Evolutionary conservation across 768 basidiomycete genomes (phyloP).

Genomic region (Daedaleopsis nitida): DNA sequence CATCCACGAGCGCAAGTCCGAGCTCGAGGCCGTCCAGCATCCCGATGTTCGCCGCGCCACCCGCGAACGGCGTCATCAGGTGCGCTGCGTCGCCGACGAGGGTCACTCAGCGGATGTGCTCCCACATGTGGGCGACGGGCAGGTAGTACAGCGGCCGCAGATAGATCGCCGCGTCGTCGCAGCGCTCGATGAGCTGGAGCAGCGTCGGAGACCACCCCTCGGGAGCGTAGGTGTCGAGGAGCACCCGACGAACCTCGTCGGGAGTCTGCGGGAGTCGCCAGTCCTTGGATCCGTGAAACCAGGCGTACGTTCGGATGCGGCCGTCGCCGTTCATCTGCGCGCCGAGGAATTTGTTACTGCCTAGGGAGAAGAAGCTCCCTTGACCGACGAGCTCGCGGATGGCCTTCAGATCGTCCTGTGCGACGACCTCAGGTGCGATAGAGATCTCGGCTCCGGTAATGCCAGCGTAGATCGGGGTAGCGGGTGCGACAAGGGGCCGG

Average conservation of each 20-base stretch:
- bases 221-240: constrained; percentile 1
- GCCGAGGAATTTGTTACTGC: constrained; percentile 29
- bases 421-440: constrained; percentile 23
- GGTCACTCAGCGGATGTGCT: constrained; percentile 5
- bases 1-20: constrained; percentile 8
- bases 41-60: constrained; percentile 40
- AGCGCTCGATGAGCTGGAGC: constrained; percentile 7
- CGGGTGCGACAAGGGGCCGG: constrained; percentile 35
- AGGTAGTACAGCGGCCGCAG: constrained; percentile 19
- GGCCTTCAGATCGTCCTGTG: constrained; percentile 1
- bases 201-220: constrained; percentile 15
- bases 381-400: constrained; percentile 25
- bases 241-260: constrained; percentile 8
- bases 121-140: constrained; percentile 17
- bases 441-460: constrained; percentile 23
- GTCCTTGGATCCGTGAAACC: constrained; percentile 14
- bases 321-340: constrained; percentile 37
- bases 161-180: constrained; percentile 9
- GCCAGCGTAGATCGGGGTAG: constrained; percentile 37
- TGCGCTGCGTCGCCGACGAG: constrained; percentile 37
- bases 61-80: constrained; percentile 39
- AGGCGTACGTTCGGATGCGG: constrained; percentile 15
- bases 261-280: constrained; percentile 10
- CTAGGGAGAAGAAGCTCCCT: constrained; percentile 32
- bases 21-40: constrained; percentile 31